Base-by-base conservation (phyloP, 2,329 filamentous ascomycete species). In the Nemania sp. region DNA sequence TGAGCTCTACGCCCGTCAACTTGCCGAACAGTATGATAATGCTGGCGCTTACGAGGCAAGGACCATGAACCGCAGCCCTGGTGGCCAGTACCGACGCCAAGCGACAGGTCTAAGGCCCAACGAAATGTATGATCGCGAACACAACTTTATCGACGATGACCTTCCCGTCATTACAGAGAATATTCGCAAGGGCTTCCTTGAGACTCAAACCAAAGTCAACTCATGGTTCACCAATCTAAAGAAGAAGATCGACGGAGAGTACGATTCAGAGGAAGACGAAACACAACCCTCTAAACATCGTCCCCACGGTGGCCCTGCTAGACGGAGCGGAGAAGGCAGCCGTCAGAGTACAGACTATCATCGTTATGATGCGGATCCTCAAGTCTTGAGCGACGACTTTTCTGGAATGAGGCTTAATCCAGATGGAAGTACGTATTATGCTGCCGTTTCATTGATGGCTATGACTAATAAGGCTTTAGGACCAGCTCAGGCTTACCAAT, bases 91-190 rank as follows among this genome's bases (percentile, higher is more conserved):
- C 58, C 85, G 82, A 67, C 79, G 85, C 76, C 82, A 84, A 73
- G 80, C 84, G 66, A 85, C 84, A n/a, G 85, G 85, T 38, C 77
- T 87, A 55, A 84, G 85, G 70, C 85, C 86, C 61, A 86, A 88
- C 73, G 86, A 88, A 70, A 79, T 84, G 69, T 84, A 89, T 43
- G 89, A 93, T 57, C 88, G 88, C 55, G 93, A 97, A 75, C 92
- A 92, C 76, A 98, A 89, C 83, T 99, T 99, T 80, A 89, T 98
- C 74, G 96, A 99, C 75, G 96, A 99, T 75, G 96, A 99, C 73
- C 87, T 99, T 15, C 95, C 96, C 1, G 90, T 95, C 57, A 98
- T 99, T 77, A 91, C 90, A 73, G 93, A 97, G 78, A 98, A 97
- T 76, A 88, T 99, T 73, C 92, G 91, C 78, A 97, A 98, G 82